Percentiles rank a stretch among this genome's conserved stretches.
These are phyloP conservation scores for Syzygium grande DNA, from an alignment of 345 rosid species.

Conservation along the genomic window DNA sequence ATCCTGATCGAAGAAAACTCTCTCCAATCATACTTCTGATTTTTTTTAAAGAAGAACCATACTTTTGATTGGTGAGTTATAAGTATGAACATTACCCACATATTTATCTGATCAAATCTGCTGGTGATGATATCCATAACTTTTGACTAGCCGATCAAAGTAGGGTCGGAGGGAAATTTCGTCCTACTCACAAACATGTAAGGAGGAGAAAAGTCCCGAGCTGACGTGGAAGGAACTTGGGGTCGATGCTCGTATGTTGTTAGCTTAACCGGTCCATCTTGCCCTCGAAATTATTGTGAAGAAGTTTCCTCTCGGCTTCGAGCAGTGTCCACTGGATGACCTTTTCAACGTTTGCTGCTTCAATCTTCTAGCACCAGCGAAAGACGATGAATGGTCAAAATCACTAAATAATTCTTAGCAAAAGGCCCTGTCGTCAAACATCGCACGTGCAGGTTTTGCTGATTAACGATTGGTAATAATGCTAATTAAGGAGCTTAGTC, in stretches of 20 bases:
- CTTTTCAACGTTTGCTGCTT: conserved; percentile 34
- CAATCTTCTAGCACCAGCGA: conserved; percentile 20
- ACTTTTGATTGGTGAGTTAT: background rate
- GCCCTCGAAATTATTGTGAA: background rate
- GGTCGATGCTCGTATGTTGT: background rate
- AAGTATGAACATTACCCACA: background rate
- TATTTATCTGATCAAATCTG: background rate
- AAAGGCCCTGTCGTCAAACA: background rate
- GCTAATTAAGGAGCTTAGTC: background rate
- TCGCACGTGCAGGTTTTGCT: background rate
- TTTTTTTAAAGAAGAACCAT: no score
- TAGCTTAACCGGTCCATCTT: background rate
- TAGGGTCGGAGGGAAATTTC: background rate
- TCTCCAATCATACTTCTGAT: background rate
- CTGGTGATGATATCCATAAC: background rate
- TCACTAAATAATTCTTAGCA: background rate
- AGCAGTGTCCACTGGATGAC: conserved; percentile 28
- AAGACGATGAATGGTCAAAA: background rate
- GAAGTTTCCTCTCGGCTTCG: conserved; percentile 30
- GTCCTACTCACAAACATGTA: background rate
- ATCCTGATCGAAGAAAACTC: background rate
- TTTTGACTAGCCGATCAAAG: background rate
- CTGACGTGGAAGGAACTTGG: background rate
- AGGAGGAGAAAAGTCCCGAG: background rate
- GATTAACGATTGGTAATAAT: background rate